A percentile compares a stretch with the other conserved stretches of the same genome.
Conservation (phyloP, 441 rosid species). For the Kokia cookei region DNA sequence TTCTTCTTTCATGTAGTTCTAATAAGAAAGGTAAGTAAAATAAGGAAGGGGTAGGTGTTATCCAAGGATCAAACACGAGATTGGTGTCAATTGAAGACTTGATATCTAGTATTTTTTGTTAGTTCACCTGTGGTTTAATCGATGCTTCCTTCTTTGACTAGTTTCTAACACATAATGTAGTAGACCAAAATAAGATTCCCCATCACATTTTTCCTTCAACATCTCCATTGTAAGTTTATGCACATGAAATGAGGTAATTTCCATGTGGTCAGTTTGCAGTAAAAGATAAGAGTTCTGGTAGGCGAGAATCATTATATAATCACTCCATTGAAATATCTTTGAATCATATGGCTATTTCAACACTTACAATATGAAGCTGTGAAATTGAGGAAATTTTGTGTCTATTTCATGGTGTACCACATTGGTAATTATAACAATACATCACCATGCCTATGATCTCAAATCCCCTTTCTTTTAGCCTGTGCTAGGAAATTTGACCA, state of each 20-base stretch:
- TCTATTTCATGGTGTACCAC: not conserved
- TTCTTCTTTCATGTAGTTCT: conserved; percentile 92
- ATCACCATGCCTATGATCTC: no score
- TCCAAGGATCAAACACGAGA: no score
- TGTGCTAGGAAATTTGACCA: no score
- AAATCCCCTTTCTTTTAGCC: no score
- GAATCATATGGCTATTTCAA: no score
- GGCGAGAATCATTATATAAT: no score
- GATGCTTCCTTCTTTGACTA: not conserved
- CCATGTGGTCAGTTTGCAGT: not conserved
- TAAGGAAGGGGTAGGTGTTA: not conserved
- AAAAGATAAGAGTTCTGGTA: no score
- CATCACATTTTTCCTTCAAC: not conserved
- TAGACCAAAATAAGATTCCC: not conserved
- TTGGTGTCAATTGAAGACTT: no score
- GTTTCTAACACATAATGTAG: not conserved
- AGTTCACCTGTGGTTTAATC: no score
- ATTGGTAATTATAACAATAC: not conserved
- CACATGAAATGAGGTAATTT: not conserved
- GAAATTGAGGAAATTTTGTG: not conserved
- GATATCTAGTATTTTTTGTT: no score
- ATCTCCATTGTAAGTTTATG: not conserved
- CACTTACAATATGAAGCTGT: no score
- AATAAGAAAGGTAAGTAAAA: conserved; percentile 65
- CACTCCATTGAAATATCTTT: no score